These are phyloP conservation scores for Paracoccidioides lutzii DNA, from an alignment of 2,329 filamentous ascomycete genomes.

Conservation along the genomic window DNA sequence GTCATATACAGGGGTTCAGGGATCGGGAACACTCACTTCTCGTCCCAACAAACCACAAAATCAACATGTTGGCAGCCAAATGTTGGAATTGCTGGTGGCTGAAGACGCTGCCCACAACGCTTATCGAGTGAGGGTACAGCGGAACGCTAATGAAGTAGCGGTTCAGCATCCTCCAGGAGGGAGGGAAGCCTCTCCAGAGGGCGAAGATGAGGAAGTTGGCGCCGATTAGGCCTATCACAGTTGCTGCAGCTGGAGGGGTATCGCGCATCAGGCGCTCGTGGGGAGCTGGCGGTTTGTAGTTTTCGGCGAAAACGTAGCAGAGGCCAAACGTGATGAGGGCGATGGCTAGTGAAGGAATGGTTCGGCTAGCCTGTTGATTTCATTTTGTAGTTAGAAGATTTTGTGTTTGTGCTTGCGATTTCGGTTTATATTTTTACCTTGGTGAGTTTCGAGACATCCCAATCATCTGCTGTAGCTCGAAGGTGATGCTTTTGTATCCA, in stretches of 20 bases:
- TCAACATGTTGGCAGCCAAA: constrained; percentile 41
- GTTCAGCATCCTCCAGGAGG: constrained; percentile 43
- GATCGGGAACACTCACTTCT: constrained; percentile 24
- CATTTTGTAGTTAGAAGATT: neutral
- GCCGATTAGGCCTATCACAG: constrained; percentile 38
- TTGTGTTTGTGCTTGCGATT: neutral
- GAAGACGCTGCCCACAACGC: constrained; percentile 43
- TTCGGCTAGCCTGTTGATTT: constrained; percentile 26
- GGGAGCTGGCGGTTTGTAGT: constrained; percentile 37
- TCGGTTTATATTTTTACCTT: constrained; percentile 17
- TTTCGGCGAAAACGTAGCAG: constrained; percentile 34
- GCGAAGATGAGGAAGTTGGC: constrained; percentile 39
- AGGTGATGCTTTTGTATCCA: constrained; percentile 34
- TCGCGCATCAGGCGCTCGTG: constrained; percentile 39
- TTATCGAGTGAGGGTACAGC: constrained; percentile 40
- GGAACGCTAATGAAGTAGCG: constrained; percentile 43
- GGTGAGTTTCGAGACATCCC: constrained; percentile 23
- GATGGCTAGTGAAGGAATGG: constrained; percentile 34
- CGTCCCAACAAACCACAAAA: constrained; percentile 43
- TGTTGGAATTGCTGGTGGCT: constrained; percentile 44
- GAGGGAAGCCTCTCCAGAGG: constrained; percentile 39
- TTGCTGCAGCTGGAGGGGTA: constrained; percentile 39
- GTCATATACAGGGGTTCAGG: neutral
- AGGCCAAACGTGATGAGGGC: constrained; percentile 27
- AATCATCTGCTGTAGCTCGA: constrained; percentile 22